Base-by-base conservation (phyloP, 495 filamentous ascomycete species). In the Annulohypoxylon stygium region DNA sequence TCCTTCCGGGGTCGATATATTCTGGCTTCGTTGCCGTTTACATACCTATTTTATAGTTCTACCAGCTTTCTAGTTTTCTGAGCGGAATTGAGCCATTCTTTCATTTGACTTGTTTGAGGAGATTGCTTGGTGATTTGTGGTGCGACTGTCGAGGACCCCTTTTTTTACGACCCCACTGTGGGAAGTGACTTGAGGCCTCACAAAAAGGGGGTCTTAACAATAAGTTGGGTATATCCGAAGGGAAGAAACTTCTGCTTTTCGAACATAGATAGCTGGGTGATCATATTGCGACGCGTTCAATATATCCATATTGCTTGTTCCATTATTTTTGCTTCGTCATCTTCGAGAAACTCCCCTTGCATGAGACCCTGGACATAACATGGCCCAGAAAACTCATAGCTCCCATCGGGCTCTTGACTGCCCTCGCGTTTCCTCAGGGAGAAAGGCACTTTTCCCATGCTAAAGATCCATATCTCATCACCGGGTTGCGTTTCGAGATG, bases 11-110 rank as follows among this genome's bases (percentile, higher is more conserved):
- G 64, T 61, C 65, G 59, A 65, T 26, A 68, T 73, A 64, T 73
- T 73, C 53, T 54, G 14, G 18, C 60, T 45, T 14, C 50, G 54
- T 23, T 64, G 30, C 37, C 33, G 14, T 65, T 67, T 73, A 73
- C 58, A 73, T 73, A 73, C 48, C 18, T 63, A 20, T 53, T 53
- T 54, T 54, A 26, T 65, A 67, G 33, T 73, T 39, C 9, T 68
- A 64, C 53, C 47, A 63, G 55, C 30, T 67, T 71, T 71, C 16
- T 58, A 39, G 23, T 7, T 7, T 72, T 50, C 57, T 34, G 11
- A 59, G 30, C 57, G 50, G 23, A 72, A 62, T 72, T n/a, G 58
- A 72, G 69, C 62, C 62, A 41, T 30, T 8, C 36, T 62, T 60
- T 37, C 51, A 36, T 18, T 20, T 18, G 6, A 33, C 30, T 30